phyloP scores from a whole-genome alignment of 495 filamentous ascomycete genomes.

The Hypoxylon lienhwacheense region DNA sequence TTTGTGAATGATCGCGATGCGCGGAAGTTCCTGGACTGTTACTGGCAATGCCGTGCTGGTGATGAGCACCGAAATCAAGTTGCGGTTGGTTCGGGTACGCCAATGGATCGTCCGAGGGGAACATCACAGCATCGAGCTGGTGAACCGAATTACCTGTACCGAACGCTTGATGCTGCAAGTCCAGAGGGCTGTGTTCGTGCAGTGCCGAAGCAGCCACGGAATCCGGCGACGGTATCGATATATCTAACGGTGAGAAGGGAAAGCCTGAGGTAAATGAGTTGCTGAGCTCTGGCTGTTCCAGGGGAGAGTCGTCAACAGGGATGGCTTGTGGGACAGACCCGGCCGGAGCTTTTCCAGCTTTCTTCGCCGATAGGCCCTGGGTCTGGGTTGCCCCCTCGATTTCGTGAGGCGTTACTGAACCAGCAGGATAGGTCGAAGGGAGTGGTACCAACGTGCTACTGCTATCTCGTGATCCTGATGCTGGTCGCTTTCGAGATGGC shows the following conservation, averaged over 20 bases:
- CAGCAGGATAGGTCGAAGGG: constrained; percentile 9
- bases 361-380: constrained; percentile 29
- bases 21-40: constrained; percentile 27
- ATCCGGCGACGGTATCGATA: constrained; percentile 39
- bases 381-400: constrained; percentile 48
- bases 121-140: constrained; percentile 88
- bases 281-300: constrained; percentile 32
- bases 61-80: constrained; percentile 53
- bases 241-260: constrained; percentile 32
- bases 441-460: constrained; percentile 21
- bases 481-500: constrained; percentile 60
- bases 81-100: constrained; percentile 86
- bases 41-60: constrained; percentile 13
- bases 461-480: constrained; percentile 49
- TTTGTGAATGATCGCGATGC: constrained; percentile 40
- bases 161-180: constrained; percentile 40
- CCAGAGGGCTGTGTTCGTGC: constrained; percentile 34
- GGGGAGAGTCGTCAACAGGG: constrained; percentile 39
- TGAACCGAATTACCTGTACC: constrained; percentile 56
- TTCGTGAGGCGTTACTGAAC: constrained; percentile 6
- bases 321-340: constrained; percentile 36
- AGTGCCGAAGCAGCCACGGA: constrained; percentile 32
- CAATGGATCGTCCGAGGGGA: constrained; percentile 85
- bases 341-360: constrained; percentile 31
- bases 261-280: constrained; percentile 28